Conservation (phyloP, 805 yeast genomes). For the Millerozyma miso region DNA sequence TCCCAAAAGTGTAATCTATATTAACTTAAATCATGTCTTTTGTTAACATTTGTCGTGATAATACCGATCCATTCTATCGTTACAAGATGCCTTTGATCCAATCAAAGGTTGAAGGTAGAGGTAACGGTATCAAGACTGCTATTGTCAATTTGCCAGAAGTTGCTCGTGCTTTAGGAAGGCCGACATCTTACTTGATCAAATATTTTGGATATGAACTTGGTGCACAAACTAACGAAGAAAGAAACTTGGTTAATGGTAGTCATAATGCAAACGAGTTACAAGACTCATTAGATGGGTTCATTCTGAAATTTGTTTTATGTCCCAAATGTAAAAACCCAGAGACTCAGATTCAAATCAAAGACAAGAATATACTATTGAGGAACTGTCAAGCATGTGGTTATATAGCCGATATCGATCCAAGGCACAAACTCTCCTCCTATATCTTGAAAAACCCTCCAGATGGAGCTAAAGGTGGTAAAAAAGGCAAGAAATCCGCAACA, state of each 20-base stretch:
- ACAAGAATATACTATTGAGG: conserved; percentile 69
- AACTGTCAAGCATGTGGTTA: conserved; percentile 99
- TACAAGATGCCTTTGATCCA: conserved; percentile 98
- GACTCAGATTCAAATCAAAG: conserved; percentile 81
- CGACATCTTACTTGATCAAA: conserved; percentile 86
- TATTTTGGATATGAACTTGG: conserved; percentile 96
- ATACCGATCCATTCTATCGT: conserved; percentile 97
- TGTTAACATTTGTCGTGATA: conserved; percentile 93
- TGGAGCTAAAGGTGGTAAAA: conserved; percentile 42
- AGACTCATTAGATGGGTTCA: conserved; percentile 92
- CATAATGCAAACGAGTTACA: conserved; percentile 89
- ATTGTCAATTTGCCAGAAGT: conserved; percentile 87
- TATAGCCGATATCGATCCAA: conserved; percentile 75
- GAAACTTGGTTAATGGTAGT: conserved; percentile 90
- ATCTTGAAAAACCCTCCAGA: conserved; percentile 87
- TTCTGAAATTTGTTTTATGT: conserved; percentile 88
- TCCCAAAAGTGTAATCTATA: not conserved
- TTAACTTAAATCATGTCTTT: conserved; percentile 54
- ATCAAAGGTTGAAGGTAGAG: conserved; percentile 97
- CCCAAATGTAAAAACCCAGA: conserved; percentile 96
- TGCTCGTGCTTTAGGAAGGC: conserved; percentile 91
- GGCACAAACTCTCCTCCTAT: conserved; percentile 82
- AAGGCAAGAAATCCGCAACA: conserved; percentile 77
- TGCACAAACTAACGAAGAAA: conserved; percentile 88
- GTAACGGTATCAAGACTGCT: conserved; percentile 98